phyloP scores from a whole-genome alignment of 768 basidiomycete genomes.

The Pulveroboletus ravenelii region DNA sequence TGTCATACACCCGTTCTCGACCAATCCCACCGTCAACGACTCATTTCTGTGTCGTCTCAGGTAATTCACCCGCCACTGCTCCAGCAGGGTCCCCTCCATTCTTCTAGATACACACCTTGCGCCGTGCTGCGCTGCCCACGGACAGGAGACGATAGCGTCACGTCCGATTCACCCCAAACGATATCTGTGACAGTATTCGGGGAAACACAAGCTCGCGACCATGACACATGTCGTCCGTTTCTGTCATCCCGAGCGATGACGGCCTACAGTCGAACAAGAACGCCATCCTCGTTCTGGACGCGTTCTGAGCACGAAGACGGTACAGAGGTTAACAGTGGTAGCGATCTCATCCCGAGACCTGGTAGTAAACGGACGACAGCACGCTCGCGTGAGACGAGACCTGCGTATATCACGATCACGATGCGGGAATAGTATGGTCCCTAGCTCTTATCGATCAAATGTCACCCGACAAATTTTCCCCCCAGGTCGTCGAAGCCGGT shows the following conservation, averaged over 20 bases:
- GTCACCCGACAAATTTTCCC: constrained; percentile 4
- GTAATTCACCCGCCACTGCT: no score
- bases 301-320: constrained; percentile 35
- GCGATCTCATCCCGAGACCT: constrained; percentile 30
- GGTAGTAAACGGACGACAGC: constrained; percentile 16
- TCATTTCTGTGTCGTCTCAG: no score
- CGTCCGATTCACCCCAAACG: no score
- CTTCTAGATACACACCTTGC: no score
- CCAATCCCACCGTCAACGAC: no score
- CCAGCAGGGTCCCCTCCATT: no score
- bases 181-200: no score
- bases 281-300: constrained; percentile 13
- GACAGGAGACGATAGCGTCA: no score
- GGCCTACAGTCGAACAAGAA: constrained; percentile 8
- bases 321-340: constrained; percentile 30
- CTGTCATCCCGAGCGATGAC: constrained; percentile 16
- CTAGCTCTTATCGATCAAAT: not conserved
- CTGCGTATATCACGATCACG: constrained; percentile 16
- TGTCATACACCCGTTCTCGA: no score
- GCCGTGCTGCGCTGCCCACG: no score
- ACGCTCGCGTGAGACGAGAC: constrained; percentile 11
- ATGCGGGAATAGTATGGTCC: constrained; percentile 10
- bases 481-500: constrained; percentile 14
- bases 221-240: constrained; percentile 19
- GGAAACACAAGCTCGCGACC: no score